Conservation (phyloP, 2,329 filamentous ascomycete species). For the Colletotrichum melonis region DNA sequence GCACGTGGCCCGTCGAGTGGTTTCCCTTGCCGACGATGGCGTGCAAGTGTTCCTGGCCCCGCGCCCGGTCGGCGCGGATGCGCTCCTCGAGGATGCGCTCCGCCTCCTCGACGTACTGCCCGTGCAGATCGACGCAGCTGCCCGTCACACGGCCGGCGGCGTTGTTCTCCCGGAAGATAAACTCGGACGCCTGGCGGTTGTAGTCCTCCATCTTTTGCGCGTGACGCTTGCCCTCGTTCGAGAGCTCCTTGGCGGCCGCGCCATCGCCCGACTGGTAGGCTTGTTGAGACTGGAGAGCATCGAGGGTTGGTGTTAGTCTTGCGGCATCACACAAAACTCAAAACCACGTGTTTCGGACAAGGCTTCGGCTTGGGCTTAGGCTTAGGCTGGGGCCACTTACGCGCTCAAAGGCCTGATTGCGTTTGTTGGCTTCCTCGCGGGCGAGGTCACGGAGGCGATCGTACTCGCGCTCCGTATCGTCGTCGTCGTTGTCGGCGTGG, state of each 20-base stretch:
- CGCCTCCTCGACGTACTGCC: constrained; percentile 94
- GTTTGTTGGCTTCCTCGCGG: constrained; percentile 82
- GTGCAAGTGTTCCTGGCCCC: constrained; percentile 85
- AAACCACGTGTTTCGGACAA: background rate
- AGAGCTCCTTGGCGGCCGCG: constrained; percentile 83
- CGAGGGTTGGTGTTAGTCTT: background rate
- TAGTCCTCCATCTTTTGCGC: constrained; percentile 86
- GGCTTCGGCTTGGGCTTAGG: background rate
- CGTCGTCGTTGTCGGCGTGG: constrained; percentile 72
- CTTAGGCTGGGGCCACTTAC: constrained; percentile 54
- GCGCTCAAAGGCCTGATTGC: constrained; percentile 79
- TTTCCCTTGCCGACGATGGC: constrained; percentile 97
- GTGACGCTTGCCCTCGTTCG: constrained; percentile 86
- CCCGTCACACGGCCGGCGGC: constrained; percentile 76
- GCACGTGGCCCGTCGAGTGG: constrained; percentile 83
- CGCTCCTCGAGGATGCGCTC: constrained; percentile 89
- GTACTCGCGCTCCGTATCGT: constrained; percentile 85
- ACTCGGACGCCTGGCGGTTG: constrained; percentile 92
- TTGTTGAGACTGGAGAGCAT: constrained; percentile 68
- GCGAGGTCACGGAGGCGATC: constrained; percentile 89
- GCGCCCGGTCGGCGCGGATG: constrained; percentile 79
- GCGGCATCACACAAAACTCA: background rate
- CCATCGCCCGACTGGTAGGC: constrained; percentile 89
- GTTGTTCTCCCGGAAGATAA: constrained; percentile 97
- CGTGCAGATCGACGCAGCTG: constrained; percentile 94